These are phyloP conservation scores for Ceratobasidium sp. DNA, from an alignment of 1,284 basidiomycete genomes.

Conservation along the genomic window DNA sequence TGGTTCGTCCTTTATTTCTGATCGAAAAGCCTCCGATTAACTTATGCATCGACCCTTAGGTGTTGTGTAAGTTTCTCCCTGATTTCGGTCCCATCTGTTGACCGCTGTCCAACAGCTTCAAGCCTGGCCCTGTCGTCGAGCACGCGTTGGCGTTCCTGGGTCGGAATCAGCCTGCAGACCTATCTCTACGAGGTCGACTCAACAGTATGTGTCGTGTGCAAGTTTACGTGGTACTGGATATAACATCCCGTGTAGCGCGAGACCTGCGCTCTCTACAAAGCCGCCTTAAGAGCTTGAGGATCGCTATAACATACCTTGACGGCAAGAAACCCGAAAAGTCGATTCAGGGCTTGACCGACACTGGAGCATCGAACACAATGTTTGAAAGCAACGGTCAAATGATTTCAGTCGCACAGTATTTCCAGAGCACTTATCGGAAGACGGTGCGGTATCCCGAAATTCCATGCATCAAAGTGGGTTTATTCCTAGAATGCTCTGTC, in stretches of 20 bases:
- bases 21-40: background rate
- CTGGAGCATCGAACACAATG: conserved; percentile 58
- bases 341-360: conserved; percentile 62
- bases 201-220: background rate
- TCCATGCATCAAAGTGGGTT: conserved; percentile 40
- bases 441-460: conserved; percentile 27
- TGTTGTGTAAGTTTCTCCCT: conserved; percentile 16
- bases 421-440: conserved; percentile 32
- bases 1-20: conserved; percentile 52
- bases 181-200: conserved; percentile 4
- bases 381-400: conserved; percentile 55
- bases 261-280: conserved; percentile 53
- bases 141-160: conserved; percentile 65
- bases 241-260: conserved; percentile 55
- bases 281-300: conserved; percentile 22
- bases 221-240: background rate
- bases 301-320: conserved; percentile 14
- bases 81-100: background rate
- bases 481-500: background rate
- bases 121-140: conserved; percentile 57
- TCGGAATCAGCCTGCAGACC: conserved; percentile 40
- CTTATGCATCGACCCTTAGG: background rate
- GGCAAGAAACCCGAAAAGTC: conserved; percentile 26
- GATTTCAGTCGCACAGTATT: conserved; percentile 42
- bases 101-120: conserved; percentile 55